Evolutionary conservation across 2,329 filamentous ascomycete genomes (phyloP).

Genomic region (Elsinoe batatas): DNA sequence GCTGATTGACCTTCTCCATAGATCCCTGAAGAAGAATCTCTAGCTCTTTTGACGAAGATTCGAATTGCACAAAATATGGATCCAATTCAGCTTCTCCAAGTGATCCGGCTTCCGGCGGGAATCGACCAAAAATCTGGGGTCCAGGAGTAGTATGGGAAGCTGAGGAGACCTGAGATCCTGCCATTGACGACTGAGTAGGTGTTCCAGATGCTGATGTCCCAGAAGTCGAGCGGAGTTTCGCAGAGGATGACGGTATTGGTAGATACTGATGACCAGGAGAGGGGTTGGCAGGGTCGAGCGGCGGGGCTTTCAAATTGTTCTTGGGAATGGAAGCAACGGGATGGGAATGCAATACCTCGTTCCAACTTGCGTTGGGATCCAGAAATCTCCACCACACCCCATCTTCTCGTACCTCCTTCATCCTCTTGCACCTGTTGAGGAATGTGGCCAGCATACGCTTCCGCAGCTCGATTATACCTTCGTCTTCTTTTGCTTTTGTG

Average conservation of each 20-base stretch:
- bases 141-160: conserved; percentile 50
- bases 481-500: conserved; percentile 94
- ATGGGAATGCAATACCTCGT: conserved; percentile 86
- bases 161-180: conserved; percentile 40
- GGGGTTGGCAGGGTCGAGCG: conserved; percentile 86
- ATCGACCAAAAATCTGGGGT: conserved; percentile 61
- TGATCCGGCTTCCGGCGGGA: conserved; percentile 67
- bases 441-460: conserved; percentile 97
- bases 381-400: conserved; percentile 97
- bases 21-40: conserved; percentile 81
- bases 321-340: conserved; percentile 88
- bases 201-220: conserved; percentile 40
- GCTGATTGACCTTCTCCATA: conserved; percentile 92
- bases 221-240: conserved; percentile 60
- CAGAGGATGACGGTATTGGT: conserved; percentile 73
- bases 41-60: conserved; percentile 81
- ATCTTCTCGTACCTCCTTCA: conserved; percentile 85
- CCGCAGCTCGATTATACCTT: conserved; percentile 88
- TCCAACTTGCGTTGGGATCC: conserved; percentile 98
- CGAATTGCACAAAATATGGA: conserved; percentile 90
- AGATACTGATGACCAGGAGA: conserved; percentile 77
- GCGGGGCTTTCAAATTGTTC: conserved; percentile 88
- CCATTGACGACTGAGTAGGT: conserved; percentile 44
- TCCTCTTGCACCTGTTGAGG: conserved; percentile 80
- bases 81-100: conserved; percentile 85